Evolutionary conservation across 441 rosid genomes (phyloP).

Genomic region (Macaranga tanarius): DNA sequence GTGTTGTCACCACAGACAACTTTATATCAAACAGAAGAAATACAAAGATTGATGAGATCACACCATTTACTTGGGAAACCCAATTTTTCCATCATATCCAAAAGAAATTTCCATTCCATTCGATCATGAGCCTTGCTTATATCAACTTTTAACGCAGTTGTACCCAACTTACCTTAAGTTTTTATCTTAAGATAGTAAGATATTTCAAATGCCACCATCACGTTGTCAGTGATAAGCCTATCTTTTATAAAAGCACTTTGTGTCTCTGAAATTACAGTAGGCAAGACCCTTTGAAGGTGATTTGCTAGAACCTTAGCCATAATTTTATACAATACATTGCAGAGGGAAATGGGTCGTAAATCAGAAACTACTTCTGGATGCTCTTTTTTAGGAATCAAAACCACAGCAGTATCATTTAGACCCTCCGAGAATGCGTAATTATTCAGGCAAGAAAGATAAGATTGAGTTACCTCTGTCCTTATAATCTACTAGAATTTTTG

Average conservation of each 20-base stretch:
- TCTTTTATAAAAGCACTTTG: background rate
- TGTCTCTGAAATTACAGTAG: no score
- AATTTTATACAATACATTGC: no score
- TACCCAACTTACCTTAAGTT: background rate
- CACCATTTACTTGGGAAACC: background rate
- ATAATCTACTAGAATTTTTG: background rate
- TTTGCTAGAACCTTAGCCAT: no score
- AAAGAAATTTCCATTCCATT: background rate
- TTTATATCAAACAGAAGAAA: background rate
- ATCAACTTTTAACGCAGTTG: background rate
- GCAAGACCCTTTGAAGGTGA: no score
- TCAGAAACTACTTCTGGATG: background rate
- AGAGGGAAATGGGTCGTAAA: background rate
- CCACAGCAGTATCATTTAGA: background rate
- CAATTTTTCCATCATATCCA: background rate
- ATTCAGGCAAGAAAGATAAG: background rate
- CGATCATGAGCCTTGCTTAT: background rate
- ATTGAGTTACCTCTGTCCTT: background rate
- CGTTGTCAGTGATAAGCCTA: no score
- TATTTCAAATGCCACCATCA: background rate
- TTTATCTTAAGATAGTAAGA: no score
- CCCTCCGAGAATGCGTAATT: no score
- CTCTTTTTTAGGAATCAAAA: background rate
- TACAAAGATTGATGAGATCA: background rate
- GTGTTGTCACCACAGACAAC: background rate